These are phyloP conservation scores for Colletotrichum viniferum DNA, from an alignment of 2,329 filamentous ascomycete species.

Conservation along the genomic window DNA sequence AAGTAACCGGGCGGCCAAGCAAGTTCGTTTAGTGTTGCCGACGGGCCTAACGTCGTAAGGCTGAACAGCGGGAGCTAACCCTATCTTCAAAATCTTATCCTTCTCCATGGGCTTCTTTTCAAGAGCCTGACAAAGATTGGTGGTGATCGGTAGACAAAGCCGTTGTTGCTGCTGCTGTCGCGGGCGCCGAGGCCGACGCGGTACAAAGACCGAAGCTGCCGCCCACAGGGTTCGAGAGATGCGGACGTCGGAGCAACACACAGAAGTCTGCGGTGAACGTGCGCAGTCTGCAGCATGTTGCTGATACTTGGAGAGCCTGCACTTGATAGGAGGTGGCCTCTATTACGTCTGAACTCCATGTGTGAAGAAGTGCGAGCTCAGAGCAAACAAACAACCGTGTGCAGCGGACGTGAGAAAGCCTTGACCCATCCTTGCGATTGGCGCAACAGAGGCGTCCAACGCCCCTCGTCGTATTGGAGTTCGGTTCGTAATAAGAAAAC, in stretches of 20 bases:
- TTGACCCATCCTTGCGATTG: not conserved
- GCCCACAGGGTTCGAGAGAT: not conserved
- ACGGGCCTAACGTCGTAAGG: conserved; percentile 8
- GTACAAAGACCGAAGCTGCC: not conserved
- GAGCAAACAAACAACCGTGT: not conserved
- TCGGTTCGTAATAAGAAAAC: not conserved
- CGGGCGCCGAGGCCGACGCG: not conserved
- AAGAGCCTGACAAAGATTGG: not conserved
- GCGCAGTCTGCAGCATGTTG: not conserved
- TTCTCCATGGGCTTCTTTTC: not conserved
- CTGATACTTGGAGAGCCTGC: not conserved
- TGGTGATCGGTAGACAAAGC: not conserved
- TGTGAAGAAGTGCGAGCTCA: not conserved
- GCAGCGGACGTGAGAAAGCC: not conserved
- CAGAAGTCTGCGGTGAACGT: not conserved
- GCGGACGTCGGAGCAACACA: not conserved
- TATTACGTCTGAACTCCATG: not conserved
- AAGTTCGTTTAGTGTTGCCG: not conserved
- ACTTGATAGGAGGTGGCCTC: not conserved
- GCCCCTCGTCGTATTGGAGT: not conserved
- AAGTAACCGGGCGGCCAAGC: not conserved
- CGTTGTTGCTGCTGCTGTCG: not conserved
- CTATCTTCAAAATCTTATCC: not conserved
- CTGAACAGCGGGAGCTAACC: not conserved
- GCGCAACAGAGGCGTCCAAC: not conserved